Evolutionary conservation across 2,329 filamentous ascomycete species (phyloP).

Genomic region (Mollisiaceae sp.): DNA sequence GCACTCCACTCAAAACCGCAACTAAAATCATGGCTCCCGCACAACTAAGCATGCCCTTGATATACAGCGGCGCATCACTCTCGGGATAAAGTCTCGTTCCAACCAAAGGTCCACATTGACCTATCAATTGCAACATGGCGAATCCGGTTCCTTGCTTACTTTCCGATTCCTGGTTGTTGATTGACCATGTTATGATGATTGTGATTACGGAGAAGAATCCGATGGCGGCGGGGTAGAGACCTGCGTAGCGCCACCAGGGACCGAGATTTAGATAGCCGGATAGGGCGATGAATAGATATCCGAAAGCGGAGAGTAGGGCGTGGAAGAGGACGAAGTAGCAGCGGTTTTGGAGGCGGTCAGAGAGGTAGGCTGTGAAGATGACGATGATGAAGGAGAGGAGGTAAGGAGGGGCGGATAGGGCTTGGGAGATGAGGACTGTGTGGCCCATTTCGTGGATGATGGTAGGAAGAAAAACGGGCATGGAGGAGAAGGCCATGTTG

Average conservation of each 20-base stretch:
- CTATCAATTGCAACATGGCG: slow-evolving; percentile 80
- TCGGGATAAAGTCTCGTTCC: slow-evolving; percentile 61
- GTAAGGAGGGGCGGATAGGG: slow-evolving; percentile 81
- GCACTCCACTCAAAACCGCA: slow-evolving; percentile 46
- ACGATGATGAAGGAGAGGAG: slow-evolving; percentile 75
- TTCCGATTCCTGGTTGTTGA: slow-evolving; percentile 80
- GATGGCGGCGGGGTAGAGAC: slow-evolving; percentile 76
- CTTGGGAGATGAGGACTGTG: slow-evolving; percentile 70
- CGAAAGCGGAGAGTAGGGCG: slow-evolving; percentile 66
- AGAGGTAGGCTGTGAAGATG: slow-evolving; percentile 72
- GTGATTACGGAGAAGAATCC: slow-evolving; percentile 88
- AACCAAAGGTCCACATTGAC: slow-evolving; percentile 47
- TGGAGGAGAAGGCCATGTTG: slow-evolving; percentile 86
- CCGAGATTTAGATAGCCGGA: slow-evolving; percentile 53
- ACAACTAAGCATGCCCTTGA: slow-evolving; percentile 55
- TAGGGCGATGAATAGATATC: slow-evolving; percentile 66
- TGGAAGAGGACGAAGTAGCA: slow-evolving; percentile 71
- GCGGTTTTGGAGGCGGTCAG: slow-evolving; percentile 69
- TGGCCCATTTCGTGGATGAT: slow-evolving; percentile 81
- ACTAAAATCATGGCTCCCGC: slow-evolving; percentile 55
- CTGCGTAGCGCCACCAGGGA: slow-evolving; percentile 67
- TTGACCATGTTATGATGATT: slow-evolving; percentile 83
- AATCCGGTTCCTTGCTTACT: slow-evolving; percentile 76
- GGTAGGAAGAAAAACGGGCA: slow-evolving; percentile 86
- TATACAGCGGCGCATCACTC: slow-evolving; percentile 53